Evolutionary conservation across 257 asterid species (phyloP), one percentile per base, ranked within the genome.

Genomic region (Salvia splendens): DNA sequence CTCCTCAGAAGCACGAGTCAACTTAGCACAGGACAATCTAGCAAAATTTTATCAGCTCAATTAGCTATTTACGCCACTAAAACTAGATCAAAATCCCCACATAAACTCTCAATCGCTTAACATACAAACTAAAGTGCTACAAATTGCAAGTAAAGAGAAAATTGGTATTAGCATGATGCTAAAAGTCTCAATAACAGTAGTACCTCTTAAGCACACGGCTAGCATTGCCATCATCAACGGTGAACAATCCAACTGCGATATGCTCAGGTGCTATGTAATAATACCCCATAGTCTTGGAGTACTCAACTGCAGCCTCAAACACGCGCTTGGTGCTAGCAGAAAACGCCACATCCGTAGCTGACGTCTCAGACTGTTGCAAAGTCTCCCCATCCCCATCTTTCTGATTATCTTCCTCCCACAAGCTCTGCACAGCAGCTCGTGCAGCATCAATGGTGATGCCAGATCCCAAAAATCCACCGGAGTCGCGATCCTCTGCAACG

Each of bases 261-360:
- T 91, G 99, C 77, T 94, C 99, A 0, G 97, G 99, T 4, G 96
- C 89, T 24, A 94, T 89, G 73, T 78, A 94, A 84, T 91, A 91
- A 65, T 91, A 76, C 43, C 96, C 99, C 92, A 84, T 80, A 10
- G 88, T 82, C 87, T 67, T 86, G 6, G 99, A 94, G 79, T 88
- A 94, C 87, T 90, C 99, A 9, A 86, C 96, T 0, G 97, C 97
- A n/a, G 97, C 97, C 85, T 94, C 97, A 66, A 94, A 88, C 32
- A 91, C 95, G 8, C 86, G 82, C 72, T 94, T 94, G 2, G 95
- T 80, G 79, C 84, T 75, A 0, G 80, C 16, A 0, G 96, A 85
- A 73, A 94, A 94, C 10, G 96, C 86, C 76, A 94, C 84, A 71
- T 88, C 96, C 48, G 97, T 85, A 9, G 97, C 95, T 8, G 94